Percentiles rank a stretch among this genome's conserved stretches.
Evolutionary conservation across 2,329 filamentous ascomycete genomes (phyloP).

Genomic region (Allantophomopsis lycopodina): DNA sequence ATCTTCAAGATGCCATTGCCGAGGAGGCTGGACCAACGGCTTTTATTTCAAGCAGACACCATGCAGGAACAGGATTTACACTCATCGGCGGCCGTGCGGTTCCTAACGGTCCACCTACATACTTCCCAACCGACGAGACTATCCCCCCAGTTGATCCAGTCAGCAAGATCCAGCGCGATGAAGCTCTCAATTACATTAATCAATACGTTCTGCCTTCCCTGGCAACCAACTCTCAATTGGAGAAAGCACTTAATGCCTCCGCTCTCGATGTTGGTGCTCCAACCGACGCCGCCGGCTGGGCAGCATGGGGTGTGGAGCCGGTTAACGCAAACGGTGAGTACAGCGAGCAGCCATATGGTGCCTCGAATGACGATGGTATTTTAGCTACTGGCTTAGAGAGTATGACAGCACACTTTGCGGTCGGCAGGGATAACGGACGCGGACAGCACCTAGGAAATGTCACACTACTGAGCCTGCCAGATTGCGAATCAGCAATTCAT

Average conservation of each 20-base stretch:
- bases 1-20: slow-evolving; percentile 48
- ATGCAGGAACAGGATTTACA: slow-evolving; percentile 39
- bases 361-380: slow-evolving; percentile 12
- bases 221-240: slow-evolving; percentile 18
- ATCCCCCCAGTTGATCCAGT: slow-evolving; percentile 40
- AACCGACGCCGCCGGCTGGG: slow-evolving; percentile 14
- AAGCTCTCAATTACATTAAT: slow-evolving; percentile 55
- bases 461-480: slow-evolving; percentile 45
- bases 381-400: slow-evolving; percentile 15
- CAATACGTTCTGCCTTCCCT: slow-evolving; percentile 46
- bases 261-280: slow-evolving; percentile 11
- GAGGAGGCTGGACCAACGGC: slow-evolving; percentile 36
- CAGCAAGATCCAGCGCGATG: slow-evolving; percentile 51
- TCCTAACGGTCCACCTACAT: slow-evolving; percentile 47
- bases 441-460: slow-evolving; percentile 15
- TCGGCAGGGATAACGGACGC: slow-evolving; percentile 13
- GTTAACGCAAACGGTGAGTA: slow-evolving; percentile 7
- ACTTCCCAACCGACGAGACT: slow-evolving; percentile 31
- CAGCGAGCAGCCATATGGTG: slow-evolving; percentile 7
- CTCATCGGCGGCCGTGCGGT: slow-evolving; percentile 52
- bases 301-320: slow-evolving; percentile 10
- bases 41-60: slow-evolving; percentile 41
- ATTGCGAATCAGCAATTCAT: slow-evolving; percentile 41
- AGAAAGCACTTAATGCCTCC: slow-evolving; percentile 18
- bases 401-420: slow-evolving; percentile 17